phyloP scores from a whole-genome alignment of 306 rosid genomes.

The Quercus gilva region DNA sequence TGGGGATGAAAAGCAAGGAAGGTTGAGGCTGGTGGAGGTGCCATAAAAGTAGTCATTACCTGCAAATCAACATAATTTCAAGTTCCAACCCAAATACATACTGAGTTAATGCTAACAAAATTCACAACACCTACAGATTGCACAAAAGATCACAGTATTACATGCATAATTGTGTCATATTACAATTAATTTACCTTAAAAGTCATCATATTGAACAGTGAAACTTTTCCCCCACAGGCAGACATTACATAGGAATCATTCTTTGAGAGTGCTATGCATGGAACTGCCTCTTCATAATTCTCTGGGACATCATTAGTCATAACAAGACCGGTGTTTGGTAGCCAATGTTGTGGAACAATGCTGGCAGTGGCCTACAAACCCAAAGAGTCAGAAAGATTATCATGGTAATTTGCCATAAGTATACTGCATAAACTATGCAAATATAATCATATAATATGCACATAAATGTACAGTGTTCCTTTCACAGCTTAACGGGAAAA shows the following conservation, averaged over 20 bases:
- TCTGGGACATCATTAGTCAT: conserved; percentile 78
- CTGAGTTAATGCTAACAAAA: neutral
- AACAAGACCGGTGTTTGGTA: conserved; percentile 76
- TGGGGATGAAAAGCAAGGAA: conserved; percentile 79
- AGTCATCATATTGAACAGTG: conserved; percentile 78
- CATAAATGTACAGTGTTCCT: neutral
- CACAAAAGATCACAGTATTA: neutral
- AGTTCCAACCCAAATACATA: neutral
- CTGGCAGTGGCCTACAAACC: conserved; percentile 72
- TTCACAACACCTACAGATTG: neutral
- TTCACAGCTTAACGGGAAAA: neutral
- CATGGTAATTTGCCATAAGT: neutral
- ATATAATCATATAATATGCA: neutral
- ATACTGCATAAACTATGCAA: neutral
- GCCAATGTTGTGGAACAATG: conserved; percentile 85
- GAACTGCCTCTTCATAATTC: conserved; percentile 80
- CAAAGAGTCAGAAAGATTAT: conserved; percentile 35
- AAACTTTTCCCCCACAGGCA: conserved; percentile 86
- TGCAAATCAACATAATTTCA: conserved; percentile 25
- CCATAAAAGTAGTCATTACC: conserved; percentile 88
- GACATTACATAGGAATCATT: conserved; percentile 88
- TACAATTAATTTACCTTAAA: conserved; percentile 48
- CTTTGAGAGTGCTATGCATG: conserved; percentile 84
- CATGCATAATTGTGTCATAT: neutral
- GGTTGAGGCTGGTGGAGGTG: conserved; percentile 79